Evolutionary conservation across 2,329 filamentous ascomycete genomes (phyloP).

Genomic region (Arthroderma sp.): DNA sequence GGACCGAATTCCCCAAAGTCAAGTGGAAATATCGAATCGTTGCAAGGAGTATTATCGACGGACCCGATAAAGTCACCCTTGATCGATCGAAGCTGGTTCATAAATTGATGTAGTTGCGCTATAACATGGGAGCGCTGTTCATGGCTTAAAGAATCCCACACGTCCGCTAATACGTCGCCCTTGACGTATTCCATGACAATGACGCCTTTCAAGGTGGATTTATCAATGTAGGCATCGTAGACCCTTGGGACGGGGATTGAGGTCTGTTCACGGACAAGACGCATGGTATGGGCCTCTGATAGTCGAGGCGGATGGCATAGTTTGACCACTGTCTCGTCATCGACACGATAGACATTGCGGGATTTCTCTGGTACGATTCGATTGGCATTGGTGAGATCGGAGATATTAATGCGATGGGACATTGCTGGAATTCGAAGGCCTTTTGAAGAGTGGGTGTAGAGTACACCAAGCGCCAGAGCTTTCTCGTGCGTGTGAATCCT

Average conservation of each 20-base stretch:
- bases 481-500: no score
- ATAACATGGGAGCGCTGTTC: slow-evolving; percentile 6
- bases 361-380: not conserved
- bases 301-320: not conserved
- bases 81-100: slow-evolving; percentile 9
- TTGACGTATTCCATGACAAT: slow-evolving; percentile 13
- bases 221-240: slow-evolving; percentile 9
- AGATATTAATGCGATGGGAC: slow-evolving; percentile 4
- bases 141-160: slow-evolving; percentile 7
- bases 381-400: slow-evolving; percentile 3
- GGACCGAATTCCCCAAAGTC: slow-evolving; percentile 9
- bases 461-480: no score
- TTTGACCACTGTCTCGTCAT: slow-evolving; percentile 15
- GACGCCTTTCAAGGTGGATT: slow-evolving; percentile 3
- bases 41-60: slow-evolving; percentile 10
- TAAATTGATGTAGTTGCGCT: slow-evolving; percentile 7
- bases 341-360: slow-evolving; percentile 28
- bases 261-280: slow-evolving; percentile 10
- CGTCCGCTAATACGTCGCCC: slow-evolving; percentile 7
- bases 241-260: slow-evolving; percentile 12
- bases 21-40: slow-evolving; percentile 10
- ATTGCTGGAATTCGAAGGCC: not conserved
- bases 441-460: no score
- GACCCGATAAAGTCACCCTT: slow-evolving; percentile 11
- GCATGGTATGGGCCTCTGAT: slow-evolving; percentile 9